Evolutionary conservation across 2,329 filamentous ascomycete species (phyloP), one percentile per base, ranked within the genome.

Genomic region (Alternaria longipes): DNA sequence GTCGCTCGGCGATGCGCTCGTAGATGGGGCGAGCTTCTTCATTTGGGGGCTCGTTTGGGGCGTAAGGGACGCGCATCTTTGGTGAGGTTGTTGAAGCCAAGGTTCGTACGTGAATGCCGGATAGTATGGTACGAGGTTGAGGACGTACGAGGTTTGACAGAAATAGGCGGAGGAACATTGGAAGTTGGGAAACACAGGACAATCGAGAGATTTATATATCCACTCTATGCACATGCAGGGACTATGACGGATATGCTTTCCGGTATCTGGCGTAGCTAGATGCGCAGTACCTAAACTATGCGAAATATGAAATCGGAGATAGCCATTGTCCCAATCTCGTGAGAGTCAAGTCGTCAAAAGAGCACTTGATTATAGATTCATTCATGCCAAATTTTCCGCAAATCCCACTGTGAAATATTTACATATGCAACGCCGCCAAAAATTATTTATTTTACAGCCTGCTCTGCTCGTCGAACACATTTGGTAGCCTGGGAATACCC

Each of bases 51-150:
- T 79, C 72, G 34, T 81, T 83, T 8, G 84, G 83, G 59, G 85
- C 82, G 77, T 87, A 87, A 54, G 83, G 80, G 58, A 87, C 81
- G 71, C 85, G 84, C 85, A 88, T 88, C 20, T 65, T 76, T 1
- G 32, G 60, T 22, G 30, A 12, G n/a, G 1, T n/a, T 40, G 8
- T 44, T 18, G 22, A 56, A 66, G 44, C n/a, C 66, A 41, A 65
- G 20, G 56, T 20, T 45, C 46, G 49, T 28, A 20, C 6, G 41
- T 20, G 11, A 20, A 28, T 9, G 4, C 4, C 46, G 4, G n/a
- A 20, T 32, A 24, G 8, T 16, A 45, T 18, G 30, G 7, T 12
- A n/a, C 28, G 22, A 8, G 32, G 22, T 22, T 18, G 24, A 28
- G 45, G 14, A n/a, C 20, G 54, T 40, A 14, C 1, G 20, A 34